Evolutionary conservation across 2,329 filamentous ascomycete genomes (phyloP).

Genomic region (Aaosphaeria arxii): DNA sequence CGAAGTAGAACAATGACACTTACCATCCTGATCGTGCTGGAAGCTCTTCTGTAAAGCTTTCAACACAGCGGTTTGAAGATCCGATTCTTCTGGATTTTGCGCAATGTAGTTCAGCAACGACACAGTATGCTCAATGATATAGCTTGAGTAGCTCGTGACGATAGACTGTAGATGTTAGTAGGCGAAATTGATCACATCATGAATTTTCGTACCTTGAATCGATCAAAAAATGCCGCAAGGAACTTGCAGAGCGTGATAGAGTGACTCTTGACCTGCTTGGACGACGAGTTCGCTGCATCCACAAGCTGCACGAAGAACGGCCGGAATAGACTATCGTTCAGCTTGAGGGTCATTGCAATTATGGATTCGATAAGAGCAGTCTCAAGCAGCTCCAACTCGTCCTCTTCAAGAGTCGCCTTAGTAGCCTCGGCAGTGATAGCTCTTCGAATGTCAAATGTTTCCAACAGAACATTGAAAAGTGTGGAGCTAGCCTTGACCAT

Average conservation of each 20-base stretch:
- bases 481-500: slow-evolving; percentile 72
- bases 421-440: slow-evolving; percentile 31
- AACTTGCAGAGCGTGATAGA: slow-evolving; percentile 80
- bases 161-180: slow-evolving; percentile 59
- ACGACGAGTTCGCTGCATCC: slow-evolving; percentile 60
- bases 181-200: background rate
- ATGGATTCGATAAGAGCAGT: slow-evolving; percentile 64
- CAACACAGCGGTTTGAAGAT: slow-evolving; percentile 69
- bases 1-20: slow-evolving; percentile 5
- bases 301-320: slow-evolving; percentile 86
- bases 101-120: slow-evolving; percentile 53
- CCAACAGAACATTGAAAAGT: slow-evolving; percentile 61
- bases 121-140: slow-evolving; percentile 74
- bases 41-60: slow-evolving; percentile 73
- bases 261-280: slow-evolving; percentile 40
- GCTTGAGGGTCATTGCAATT: slow-evolving; percentile 91
- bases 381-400: slow-evolving; percentile 61
- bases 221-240: slow-evolving; percentile 74
- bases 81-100: slow-evolving; percentile 44
- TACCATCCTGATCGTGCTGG: slow-evolving; percentile 80
- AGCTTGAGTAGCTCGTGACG: slow-evolving; percentile 86
- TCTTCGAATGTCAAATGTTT: slow-evolving; percentile 63
- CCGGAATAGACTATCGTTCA: slow-evolving; percentile 90
- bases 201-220: slow-evolving; percentile 61
- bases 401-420: slow-evolving; percentile 45